Base-by-base conservation (phyloP, 495 filamentous ascomycete genomes). In the Penicillium antarcticum region DNA sequence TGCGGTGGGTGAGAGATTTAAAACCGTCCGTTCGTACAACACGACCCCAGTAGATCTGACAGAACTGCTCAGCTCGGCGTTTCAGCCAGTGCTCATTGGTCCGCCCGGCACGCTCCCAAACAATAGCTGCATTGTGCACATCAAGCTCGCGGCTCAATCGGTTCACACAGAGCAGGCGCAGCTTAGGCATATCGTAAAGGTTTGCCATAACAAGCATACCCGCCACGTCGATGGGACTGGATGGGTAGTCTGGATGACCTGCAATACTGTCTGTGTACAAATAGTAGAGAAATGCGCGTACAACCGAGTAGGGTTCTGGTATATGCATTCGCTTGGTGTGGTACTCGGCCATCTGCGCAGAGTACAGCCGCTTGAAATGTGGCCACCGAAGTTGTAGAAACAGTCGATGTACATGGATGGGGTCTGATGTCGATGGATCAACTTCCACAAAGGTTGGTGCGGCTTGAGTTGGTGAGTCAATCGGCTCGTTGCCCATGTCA, bases 191-290 rank as follows among this genome's bases (percentile, higher is more conserved):
- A 64, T 96, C 91, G 66, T 98, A 98, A 17, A 97, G 87, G 62
- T 97, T 96, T 18, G 91, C 87, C 90, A 98, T 92, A 44, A 97
- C 94, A 2, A 98, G 80, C 71, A 98, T 79, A n/a, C 94, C 92
- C 0, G 95, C 92, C 14, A 97, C 91, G 57, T 95, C 89, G 16
- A 83, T 80, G 29, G 96, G 81, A 42, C 84, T 84, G n/a, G 80
- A 76, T 53, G 82, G 83, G 53, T 82, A 81, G 16, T 84, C 77
- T 13, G 82, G 78, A 40, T 81, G 75, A 8, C 79, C 76, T 18
- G 86, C 79, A 62, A 98, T 96, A 55, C 85, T 89, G 68, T 97
- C 94, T 3, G 92, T 96, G 71, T 98, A 98, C 13, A 98, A 80
- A 63, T 96, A 98, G 74, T 91, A 94, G 19, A 97, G 75, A 63